Evolutionary conservation across 163 green algal genomes (phyloP), one percentile per base, ranked within the genome.

Genomic region (Prototheca cutis): DNA sequence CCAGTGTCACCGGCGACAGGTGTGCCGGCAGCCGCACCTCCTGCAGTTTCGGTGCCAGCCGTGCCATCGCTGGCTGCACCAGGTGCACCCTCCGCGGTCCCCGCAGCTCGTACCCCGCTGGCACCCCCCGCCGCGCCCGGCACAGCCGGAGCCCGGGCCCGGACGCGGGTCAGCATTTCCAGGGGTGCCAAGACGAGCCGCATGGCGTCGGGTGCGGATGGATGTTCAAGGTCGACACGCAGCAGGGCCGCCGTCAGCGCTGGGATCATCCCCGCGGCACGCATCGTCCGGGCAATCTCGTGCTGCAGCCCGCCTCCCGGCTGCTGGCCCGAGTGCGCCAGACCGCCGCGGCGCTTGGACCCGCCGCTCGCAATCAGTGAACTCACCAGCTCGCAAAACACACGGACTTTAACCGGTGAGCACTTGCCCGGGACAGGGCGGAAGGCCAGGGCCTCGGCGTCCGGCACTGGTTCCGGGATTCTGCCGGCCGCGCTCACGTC

Each of bases 141-240:
- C n/a, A n/a, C n/a, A n/a, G n/a, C 25, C 53, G 32, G 6, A 33
- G 34, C 53, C 33, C 53, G 61, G 17, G 40, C 63, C 51, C 42
- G 59, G 23, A 71, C 33, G 1, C 89, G 78, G 1, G 89, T 94
- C 25, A 96, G 73, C 36, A 87, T 68, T 70, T 95, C 88, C 55
- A 95, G 67, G 0, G 84, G 79, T 48, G 84, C 85, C 30, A 95
- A 67, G 3, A 90, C 68, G 21, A 69, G 54, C 53, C 72, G 74
- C 15, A 59, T 29, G 6, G 80, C 78, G 66, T 88, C 66, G 58
- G 36, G 36, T 45, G 36, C 13, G 36, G 13, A 45, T 36, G 66
- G 59, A 24, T 95, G 84, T 47, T 94, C 74, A 4, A 82, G 70
- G 67, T 94, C 82, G 21, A 96, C 45, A 21, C 71, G 33, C 18